Percentiles rank a stretch among this genome's conserved stretches.
Conservation (phyloP, 805 yeast genomes). For the Pichia eremophila region DNA sequence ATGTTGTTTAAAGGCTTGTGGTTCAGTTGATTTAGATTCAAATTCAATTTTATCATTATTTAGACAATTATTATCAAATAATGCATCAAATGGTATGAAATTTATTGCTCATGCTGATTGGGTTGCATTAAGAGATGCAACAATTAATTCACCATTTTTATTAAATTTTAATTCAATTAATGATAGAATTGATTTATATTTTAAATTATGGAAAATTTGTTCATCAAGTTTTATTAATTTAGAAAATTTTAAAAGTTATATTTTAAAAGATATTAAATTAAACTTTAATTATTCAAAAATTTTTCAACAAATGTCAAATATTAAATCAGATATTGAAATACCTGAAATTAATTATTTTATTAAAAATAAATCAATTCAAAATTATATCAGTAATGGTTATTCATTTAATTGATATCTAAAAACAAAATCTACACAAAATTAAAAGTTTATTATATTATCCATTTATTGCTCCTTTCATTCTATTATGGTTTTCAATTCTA, state of each 20-base stretch:
- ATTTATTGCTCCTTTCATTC: too few relatives aligned
- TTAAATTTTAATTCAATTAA: constrained; percentile 23
- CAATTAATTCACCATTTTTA: constrained; percentile 37
- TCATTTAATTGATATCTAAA: not conserved
- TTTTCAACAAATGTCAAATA: constrained; percentile 28
- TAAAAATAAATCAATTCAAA: constrained; percentile 23
- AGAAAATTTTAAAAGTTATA: constrained; percentile 36
- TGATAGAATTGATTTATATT: constrained; percentile 44
- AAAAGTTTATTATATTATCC: not conserved
- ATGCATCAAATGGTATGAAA: constrained; percentile 41
- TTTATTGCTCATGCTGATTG: constrained; percentile 78
- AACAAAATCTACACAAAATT: not conserved
- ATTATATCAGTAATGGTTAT: constrained; percentile 14
- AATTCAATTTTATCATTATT: constrained; percentile 39
- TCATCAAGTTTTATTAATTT: constrained; percentile 39
- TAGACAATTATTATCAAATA: constrained; percentile 29
- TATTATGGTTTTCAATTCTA: constrained; percentile 12
- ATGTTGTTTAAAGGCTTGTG: constrained; percentile 63
- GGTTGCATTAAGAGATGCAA: constrained; percentile 76
- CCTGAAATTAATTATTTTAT: constrained; percentile 31
- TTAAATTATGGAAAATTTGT: constrained; percentile 43
- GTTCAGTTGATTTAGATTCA: constrained; percentile 47
- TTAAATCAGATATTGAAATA: constrained; percentile 31
- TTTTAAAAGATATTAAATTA: constrained; percentile 36
- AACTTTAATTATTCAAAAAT: constrained; percentile 32